Base-by-base conservation (phyloP, 1,284 basidiomycete species). In the Rhodotorula sp. region DNA sequence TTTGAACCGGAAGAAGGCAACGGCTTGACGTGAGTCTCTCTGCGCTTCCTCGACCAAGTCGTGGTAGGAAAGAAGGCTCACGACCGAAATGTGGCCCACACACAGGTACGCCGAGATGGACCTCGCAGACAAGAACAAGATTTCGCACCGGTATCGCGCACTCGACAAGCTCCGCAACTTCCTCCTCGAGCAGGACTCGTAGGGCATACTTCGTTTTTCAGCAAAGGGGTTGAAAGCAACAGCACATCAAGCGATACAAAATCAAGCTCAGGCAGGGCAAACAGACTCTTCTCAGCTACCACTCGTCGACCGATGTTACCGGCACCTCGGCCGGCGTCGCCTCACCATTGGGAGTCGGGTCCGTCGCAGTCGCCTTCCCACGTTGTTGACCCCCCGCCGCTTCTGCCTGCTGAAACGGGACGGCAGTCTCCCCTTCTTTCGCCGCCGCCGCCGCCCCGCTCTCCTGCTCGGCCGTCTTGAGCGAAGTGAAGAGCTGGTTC, bases 71-170 rank as follows among this genome's bases (percentile, higher is more conserved):
- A 52, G 4, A 3, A 12, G 7, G 18, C 23, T 52, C 49, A 20
- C 4, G 34, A 68, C n/a, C 23, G 5, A 31, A 10, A 10, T 16
- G 5, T 18, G 14, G 16, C 47, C 6, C 26, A 3, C 34, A 1
- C 34, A 29, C 72, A 93, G 92, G 29, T 97, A 96, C 77, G 95
- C 94, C n/a, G 94, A 99, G 83, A 97, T 99, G 93, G 85, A 86
- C 62, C 81, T 85, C 3, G 88, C 87, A 56, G 87, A 89, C 80
- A 99, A 98, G 85, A 96, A 97, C 81, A 85, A 84, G 72, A 87
- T 97, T 58, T 96, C 92, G 3, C 96, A 98, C 84, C 84, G 96
- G 69, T 93, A 90, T 79, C 89, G 89, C 71, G 95, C 96, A 0
- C 83, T 99, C 31, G 89, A 89, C 69, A 91, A 92, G 80, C 86